Percentiles rank a stretch among this genome's conserved stretches.
These are phyloP conservation scores for Trametes pubescens DNA, from an alignment of 1,284 basidiomycete species.

Conservation along the genomic window DNA sequence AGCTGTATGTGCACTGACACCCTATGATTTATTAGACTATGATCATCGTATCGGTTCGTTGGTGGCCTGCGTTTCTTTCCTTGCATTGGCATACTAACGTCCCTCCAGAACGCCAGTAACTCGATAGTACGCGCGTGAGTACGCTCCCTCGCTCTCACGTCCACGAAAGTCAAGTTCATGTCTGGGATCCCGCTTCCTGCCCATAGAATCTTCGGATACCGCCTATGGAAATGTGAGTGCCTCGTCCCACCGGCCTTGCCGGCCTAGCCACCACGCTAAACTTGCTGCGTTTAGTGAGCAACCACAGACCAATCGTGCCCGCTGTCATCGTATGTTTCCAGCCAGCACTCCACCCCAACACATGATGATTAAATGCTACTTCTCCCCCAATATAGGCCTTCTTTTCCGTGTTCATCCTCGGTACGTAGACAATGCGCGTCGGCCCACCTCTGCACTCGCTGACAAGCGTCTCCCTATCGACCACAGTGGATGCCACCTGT, in stretches of 20 bases:
- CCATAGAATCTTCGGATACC: conserved; percentile 32
- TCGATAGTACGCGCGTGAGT: conserved; percentile 36
- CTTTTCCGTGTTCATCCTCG: conserved; percentile 24
- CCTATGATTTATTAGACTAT: conserved; percentile 21
- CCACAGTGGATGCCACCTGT: conserved; percentile 33
- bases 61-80: not conserved
- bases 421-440: conserved; percentile 4
- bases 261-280: not conserved
- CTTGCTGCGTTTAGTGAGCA: conserved; percentile 21
- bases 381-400: conserved; percentile 2
- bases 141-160: not conserved
- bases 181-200: not conserved
- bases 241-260: no score
- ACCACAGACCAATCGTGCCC: conserved; percentile 26
- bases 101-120: conserved; percentile 34
- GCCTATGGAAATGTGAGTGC: conserved; percentile 32
- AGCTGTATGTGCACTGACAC: not conserved
- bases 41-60: conserved; percentile 36
- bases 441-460: not conserved
- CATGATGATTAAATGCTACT: not conserved
- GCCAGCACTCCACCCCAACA: no score
- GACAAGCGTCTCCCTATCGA: not conserved
- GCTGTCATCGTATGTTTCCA: conserved; percentile 27
- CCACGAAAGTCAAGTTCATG: not conserved
- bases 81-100: not conserved